phyloP scores from a whole-genome alignment of 257 asterid genomes.

The Ehretia macrophylla region DNA sequence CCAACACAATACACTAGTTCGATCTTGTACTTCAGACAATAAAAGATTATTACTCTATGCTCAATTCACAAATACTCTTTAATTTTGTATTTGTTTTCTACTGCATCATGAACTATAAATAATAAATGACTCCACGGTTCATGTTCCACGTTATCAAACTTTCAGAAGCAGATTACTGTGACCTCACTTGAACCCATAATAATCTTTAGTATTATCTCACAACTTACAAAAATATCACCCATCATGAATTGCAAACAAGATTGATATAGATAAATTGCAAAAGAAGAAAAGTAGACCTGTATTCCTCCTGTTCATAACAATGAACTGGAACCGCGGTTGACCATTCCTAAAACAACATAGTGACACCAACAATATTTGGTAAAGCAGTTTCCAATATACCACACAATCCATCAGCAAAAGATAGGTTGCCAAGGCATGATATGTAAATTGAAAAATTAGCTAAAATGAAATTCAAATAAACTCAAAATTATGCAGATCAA shows the following conservation, averaged over 20 bases:
- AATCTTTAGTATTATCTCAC: too few species aligned
- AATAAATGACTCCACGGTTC: too few species aligned
- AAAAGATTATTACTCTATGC: too few species aligned
- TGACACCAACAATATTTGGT: conserved; percentile 1
- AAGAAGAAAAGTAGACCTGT: conserved; percentile 47
- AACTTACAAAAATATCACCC: too few species aligned
- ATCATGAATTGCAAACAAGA: not conserved
- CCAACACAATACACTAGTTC: too few species aligned
- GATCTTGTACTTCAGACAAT: too few species aligned
- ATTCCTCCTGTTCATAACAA: conserved; percentile 83
- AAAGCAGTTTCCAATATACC: not conserved
- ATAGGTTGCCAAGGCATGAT: not conserved
- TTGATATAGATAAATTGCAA: not conserved
- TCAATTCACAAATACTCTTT: too few species aligned
- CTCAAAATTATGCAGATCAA: not conserved
- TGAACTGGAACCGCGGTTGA: conserved; percentile 83
- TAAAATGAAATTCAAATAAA: not conserved
- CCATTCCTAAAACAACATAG: conserved; percentile 62
- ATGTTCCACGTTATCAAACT: too few species aligned
- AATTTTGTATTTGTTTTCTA: too few species aligned
- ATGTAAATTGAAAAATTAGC: not conserved
- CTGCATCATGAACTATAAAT: too few species aligned
- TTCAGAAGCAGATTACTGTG: too few species aligned
- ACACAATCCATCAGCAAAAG: not conserved
- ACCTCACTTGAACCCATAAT: too few species aligned